Evolutionary conservation across 352 stramenopile genomes (phyloP), one percentile per base, ranked within the genome.

Genomic region (Globisporangium parvum): DNA sequence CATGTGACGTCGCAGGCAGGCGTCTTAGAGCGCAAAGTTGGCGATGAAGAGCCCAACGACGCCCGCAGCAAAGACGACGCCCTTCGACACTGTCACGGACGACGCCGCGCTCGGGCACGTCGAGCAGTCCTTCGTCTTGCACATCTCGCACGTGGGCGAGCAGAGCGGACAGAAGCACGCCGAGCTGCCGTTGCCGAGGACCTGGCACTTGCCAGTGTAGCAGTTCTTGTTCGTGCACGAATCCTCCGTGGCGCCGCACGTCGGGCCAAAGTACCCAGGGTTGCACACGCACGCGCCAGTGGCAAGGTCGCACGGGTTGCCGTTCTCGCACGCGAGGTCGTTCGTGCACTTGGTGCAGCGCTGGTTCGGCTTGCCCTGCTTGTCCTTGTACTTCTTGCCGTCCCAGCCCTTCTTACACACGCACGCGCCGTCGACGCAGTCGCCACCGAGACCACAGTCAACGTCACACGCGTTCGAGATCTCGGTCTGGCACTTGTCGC

Each of bases 321-420:
- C 40, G 58, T 75, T 75, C 62, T 75, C 54, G 46, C 67, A 75
- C 26, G 61, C 67, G 31, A 57, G 62, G 54, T 75, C 63, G 31
- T 66, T 70, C 26, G 65, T 73, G 63, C 67, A 75, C 54, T 73
- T 70, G 47, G 57, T 57, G 57, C 67, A 75, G 20, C 67, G 67
- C 28, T 57, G 44, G 47, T 66, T 65, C 21, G 59, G 14, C 45
- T 62, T 70, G 39, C 63, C 63, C 44, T 68, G 46, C 54, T 70
- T 70, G 21, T 45, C 54, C 40, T 68, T 62, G 53, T 64, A 68
- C 20, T 40, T 51, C 51, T 72, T 72, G 45, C 67, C 67, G 39
- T 67, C 60, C 55, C 55, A 75, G n/a, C 65, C 65, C 33, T 62
- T 62, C 45, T 70, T 74, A 48, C 67, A 75, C 14, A 59, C 45